A percentile compares a stretch with the other conserved stretches of the same genome.
Conservation (phyloP, 108 stramenopile genomes). For the Nannochloropsis gaditana region DNA sequence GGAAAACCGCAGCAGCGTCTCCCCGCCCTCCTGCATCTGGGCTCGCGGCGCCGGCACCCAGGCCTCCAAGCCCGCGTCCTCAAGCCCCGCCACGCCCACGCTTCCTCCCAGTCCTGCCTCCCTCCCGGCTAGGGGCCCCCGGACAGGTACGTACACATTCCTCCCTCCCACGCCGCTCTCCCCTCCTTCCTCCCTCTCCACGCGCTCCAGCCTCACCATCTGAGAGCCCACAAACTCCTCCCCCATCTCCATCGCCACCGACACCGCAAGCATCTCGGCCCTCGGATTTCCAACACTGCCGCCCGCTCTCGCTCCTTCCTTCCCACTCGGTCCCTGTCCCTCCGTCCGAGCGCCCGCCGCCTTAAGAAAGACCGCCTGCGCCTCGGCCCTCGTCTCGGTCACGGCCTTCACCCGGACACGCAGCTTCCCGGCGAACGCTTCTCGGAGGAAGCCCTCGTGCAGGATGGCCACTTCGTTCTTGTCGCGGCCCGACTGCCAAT, state of each 20-base stretch:
- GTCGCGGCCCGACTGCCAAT: background rate
- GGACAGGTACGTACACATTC: too few species aligned
- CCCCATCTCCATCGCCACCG: background rate
- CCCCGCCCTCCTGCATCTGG: too few species aligned
- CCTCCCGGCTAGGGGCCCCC: too few species aligned
- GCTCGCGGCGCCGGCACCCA: too few species aligned
- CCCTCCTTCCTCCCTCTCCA: background rate
- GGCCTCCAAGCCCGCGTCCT: too few species aligned
- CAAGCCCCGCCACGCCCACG: too few species aligned
- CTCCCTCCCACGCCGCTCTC: background rate
- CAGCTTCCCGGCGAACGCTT: background rate
- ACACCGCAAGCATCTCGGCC: background rate
- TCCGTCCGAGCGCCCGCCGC: background rate
- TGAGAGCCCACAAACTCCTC: background rate
- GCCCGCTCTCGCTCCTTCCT: background rate
- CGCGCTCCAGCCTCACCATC: background rate
- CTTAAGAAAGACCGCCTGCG: background rate
- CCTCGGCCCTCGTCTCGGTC: background rate
- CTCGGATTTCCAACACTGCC: background rate
- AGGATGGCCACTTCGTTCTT: background rate
- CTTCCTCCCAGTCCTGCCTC: too few species aligned
- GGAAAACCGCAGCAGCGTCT: too few species aligned
- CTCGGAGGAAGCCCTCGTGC: background rate
- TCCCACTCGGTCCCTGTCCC: background rate
- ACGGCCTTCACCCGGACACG: background rate